Evolutionary conservation across 768 basidiomycete species (phyloP).

Genomic region (Vararia minispora): DNA sequence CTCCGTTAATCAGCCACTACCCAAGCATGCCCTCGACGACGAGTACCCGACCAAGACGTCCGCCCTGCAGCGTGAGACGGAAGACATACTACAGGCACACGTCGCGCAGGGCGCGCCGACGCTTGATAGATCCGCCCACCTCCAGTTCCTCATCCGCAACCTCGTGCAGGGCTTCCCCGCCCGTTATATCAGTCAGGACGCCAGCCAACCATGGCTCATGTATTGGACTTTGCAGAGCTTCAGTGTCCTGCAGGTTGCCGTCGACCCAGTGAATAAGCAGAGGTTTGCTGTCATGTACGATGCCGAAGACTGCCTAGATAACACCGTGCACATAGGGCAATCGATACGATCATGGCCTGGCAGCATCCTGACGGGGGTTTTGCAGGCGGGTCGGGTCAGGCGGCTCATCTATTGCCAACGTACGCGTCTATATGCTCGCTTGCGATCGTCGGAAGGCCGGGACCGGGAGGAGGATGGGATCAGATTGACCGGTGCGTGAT

Average conservation of each 20-base stretch:
- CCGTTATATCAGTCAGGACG: constrained; percentile 77
- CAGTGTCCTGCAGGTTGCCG: constrained; percentile 60
- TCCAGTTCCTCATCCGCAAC: constrained; percentile 64
- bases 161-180: constrained; percentile 72
- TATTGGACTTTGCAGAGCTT: constrained; percentile 90
- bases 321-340: constrained; percentile 37
- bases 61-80: constrained; percentile 49
- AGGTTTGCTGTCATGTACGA: constrained; percentile 32
- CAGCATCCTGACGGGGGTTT: constrained; percentile 89
- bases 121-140: constrained; percentile 54
- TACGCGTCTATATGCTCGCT: constrained; percentile 82
- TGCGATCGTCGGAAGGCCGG: constrained; percentile 70
- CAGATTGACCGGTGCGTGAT: constrained; percentile 61
- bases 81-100: constrained; percentile 48
- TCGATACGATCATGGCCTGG: constrained; percentile 70
- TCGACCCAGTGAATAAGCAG: constrained; percentile 72
- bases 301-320: background rate
- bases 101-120: constrained; percentile 22
- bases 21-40: constrained; percentile 34
- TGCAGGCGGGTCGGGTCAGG: constrained; percentile 83
- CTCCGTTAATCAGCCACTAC: no score
- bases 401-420: constrained; percentile 79
- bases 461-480: constrained; percentile 74
- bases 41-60: constrained; percentile 56
- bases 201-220: constrained; percentile 90